phyloP scores from a whole-genome alignment of 129 eudicot genomes.

The Artemisia annua region DNA sequence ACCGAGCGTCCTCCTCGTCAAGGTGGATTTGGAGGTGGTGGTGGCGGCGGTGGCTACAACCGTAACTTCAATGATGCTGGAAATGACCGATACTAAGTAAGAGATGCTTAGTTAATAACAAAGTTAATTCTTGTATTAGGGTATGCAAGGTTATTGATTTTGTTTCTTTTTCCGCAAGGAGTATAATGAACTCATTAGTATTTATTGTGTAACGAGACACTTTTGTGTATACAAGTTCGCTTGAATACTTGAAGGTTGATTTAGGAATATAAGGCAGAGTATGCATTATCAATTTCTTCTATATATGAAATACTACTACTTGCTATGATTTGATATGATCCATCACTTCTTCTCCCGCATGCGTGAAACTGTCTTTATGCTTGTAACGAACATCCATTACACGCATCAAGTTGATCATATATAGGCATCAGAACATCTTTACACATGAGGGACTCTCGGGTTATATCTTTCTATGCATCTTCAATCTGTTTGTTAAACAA shows the following conservation, averaged over 20 bases:
- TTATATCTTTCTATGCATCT: too few species aligned
- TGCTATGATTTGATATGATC: too few species aligned
- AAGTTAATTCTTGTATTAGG: slow-evolving; percentile 6
- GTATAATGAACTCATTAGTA: slow-evolving; percentile 15
- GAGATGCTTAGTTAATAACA: neutral
- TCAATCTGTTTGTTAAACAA: too few species aligned
- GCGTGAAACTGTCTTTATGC: too few species aligned
- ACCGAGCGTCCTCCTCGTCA: slow-evolving; percentile 43
- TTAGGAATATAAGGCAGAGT: neutral
- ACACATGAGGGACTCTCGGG: too few species aligned
- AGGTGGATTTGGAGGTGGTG: slow-evolving; percentile 29
- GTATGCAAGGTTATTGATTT: slow-evolving; percentile 4
- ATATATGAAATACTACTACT: too few species aligned
- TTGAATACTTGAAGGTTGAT: neutral
- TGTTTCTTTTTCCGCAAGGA: neutral
- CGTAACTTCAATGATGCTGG: slow-evolving; percentile 24
- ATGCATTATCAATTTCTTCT: neutral
- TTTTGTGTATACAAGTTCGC: slow-evolving; percentile 1
- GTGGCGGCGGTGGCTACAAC: slow-evolving; percentile 28
- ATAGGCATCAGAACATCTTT: too few species aligned
- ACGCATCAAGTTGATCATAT: too few species aligned
- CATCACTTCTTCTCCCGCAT: too few species aligned
- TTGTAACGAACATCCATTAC: too few species aligned
- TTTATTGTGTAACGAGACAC: neutral
- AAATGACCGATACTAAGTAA: slow-evolving; percentile 12